Conservation (phyloP, 371 early-diverging fungal genomes). For the Mucor circinelloides region DNA sequence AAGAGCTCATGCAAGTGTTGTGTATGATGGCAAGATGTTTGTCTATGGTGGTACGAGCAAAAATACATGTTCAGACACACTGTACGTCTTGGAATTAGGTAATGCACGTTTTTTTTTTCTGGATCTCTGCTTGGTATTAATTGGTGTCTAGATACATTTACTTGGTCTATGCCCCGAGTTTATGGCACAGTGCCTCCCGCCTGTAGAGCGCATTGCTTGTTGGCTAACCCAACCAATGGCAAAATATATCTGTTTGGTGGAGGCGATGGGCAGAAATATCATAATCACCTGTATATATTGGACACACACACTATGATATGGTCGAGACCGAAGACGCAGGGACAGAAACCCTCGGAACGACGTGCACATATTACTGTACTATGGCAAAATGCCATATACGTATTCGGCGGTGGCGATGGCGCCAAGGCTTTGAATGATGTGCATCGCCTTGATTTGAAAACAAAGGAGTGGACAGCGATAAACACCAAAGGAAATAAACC, state of each 20-base stretch:
- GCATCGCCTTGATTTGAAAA: conserved; percentile 49
- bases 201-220: conserved; percentile 82
- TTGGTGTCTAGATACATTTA: conserved; percentile 66
- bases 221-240: conserved; percentile 57
- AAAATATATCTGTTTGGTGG: conserved; percentile 75
- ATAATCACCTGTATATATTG: conserved; percentile 74
- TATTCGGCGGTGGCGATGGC: conserved; percentile 92
- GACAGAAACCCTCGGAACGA: conserved; percentile 9
- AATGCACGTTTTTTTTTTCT: conserved; percentile 10
- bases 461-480: conserved; percentile 53
- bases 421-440: conserved; percentile 59
- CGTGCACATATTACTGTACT: conserved; percentile 39
- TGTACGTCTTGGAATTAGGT: conserved; percentile 82
- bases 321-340: conserved; percentile 47
- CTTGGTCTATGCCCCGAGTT: conserved; percentile 73
- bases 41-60: conserved; percentile 88
- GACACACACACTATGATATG: conserved; percentile 65
- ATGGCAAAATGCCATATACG: conserved; percentile 70
- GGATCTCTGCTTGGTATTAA: not conserved
- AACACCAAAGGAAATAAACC: conserved; percentile 66
- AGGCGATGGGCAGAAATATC: conserved; percentile 88
- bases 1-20: conserved; percentile 79
- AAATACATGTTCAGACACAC: conserved; percentile 67
- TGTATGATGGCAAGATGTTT: conserved; percentile 74
- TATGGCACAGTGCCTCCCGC: conserved; percentile 73